Conservation (phyloP, 1,284 basidiomycete species). For the Ceratobasidium sp. region DNA sequence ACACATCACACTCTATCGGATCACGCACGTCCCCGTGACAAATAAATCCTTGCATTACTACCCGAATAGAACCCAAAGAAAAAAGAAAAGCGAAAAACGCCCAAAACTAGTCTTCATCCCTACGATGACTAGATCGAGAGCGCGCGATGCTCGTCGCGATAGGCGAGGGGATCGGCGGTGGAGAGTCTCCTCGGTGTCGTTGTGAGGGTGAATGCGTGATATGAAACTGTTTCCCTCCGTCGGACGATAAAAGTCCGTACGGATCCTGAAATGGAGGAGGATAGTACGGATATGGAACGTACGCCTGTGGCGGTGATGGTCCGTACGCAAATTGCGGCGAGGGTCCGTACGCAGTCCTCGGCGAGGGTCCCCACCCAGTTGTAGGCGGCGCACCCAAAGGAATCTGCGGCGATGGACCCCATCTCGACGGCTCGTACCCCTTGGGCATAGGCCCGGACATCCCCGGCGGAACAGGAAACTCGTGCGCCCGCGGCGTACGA, state of each 20-base stretch:
- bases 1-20: no score
- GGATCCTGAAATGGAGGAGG: conserved; percentile 18
- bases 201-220: not conserved
- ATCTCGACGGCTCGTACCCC: not conserved
- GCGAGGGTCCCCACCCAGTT: not conserved
- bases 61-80: conserved; percentile 7
- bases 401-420: not conserved
- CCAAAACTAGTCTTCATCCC: not conserved
- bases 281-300: conserved; percentile 18
- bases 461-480: not conserved
- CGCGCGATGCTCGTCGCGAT: conserved; percentile 28
- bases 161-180: conserved; percentile 40
- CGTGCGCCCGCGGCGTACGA: not conserved
- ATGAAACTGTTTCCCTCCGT: not conserved
- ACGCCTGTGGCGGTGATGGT: conserved; percentile 1
- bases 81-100: not conserved
- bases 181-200: conserved; percentile 31
- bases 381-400: not conserved
- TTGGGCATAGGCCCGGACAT: not conserved
- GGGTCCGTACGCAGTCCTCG: conserved; percentile 7
- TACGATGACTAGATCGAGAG: conserved; percentile 14
- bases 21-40: not conserved
- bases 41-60: not conserved
- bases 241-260: not conserved
- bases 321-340: conserved; percentile 34